These are phyloP conservation scores for Naematelia aurantialba DNA, from an alignment of 768 basidiomycete species.

Conservation along the genomic window DNA sequence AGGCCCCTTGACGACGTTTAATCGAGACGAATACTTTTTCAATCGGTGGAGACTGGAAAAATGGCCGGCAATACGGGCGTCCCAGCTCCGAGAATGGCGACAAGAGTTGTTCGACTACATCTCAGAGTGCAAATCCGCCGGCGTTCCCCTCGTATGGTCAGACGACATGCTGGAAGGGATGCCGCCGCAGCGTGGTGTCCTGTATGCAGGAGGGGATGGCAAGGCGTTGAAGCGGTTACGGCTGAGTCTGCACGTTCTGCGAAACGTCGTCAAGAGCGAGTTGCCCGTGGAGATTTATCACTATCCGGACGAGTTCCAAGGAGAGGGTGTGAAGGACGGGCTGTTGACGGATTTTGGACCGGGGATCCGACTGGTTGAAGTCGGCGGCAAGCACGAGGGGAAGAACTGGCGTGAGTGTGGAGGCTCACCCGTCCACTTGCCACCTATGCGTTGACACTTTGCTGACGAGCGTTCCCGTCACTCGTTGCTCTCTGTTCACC, in stretches of 20 bases:
- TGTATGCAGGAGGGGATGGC: conserved; percentile 42
- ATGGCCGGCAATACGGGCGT: conserved; percentile 31
- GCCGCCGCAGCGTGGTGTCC: conserved; percentile 26
- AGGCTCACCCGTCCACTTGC: too few species aligned
- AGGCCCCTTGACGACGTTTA: conserved; percentile 6
- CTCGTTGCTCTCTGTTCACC: neutral
- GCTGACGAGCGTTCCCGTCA: too few species aligned
- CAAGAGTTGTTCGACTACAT: conserved; percentile 39
- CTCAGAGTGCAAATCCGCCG: conserved; percentile 32
- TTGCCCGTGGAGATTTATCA: neutral
- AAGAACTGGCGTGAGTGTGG: neutral
- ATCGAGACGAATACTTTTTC: conserved; percentile 42
- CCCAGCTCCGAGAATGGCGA: conserved; percentile 36
- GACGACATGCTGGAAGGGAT: conserved; percentile 14
- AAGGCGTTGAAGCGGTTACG: neutral
- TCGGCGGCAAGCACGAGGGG: neutral
- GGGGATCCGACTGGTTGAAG: conserved; percentile 4
- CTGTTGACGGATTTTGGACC: conserved; percentile 6
- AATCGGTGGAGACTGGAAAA: conserved; percentile 41
- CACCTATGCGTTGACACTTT: too few species aligned
- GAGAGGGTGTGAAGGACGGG: conserved; percentile 1
- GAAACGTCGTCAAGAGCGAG: neutral
- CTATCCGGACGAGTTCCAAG: neutral
- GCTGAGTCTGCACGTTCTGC: neutral
- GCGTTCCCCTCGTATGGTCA: conserved; percentile 42